phyloP scores from a whole-genome alignment of 176 grass and related monocot species.

The Zizania latifolia region DNA sequence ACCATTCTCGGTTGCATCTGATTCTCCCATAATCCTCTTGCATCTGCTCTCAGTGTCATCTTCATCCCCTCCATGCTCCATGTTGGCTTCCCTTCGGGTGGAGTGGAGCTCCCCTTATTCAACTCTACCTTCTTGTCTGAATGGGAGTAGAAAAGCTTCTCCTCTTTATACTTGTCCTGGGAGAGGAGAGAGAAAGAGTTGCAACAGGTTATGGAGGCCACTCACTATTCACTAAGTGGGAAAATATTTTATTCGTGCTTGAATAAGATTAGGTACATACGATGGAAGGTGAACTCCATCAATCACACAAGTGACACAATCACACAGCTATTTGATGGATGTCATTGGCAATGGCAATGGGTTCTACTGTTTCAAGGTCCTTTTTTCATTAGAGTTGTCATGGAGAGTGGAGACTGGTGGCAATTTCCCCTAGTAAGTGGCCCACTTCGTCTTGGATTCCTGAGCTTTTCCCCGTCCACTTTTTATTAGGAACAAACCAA shows the following conservation, averaged over 20 bases:
- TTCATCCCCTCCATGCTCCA: constrained; percentile 35
- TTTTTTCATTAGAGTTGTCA: constrained; percentile 20
- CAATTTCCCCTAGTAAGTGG: constrained; percentile 20
- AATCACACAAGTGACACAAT: constrained; percentile 19
- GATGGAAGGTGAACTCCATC: constrained; percentile 23
- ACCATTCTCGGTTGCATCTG: constrained; percentile 34
- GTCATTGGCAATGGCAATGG: background rate
- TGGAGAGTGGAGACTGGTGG: constrained; percentile 8
- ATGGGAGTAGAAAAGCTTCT: background rate
- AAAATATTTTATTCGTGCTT: constrained; percentile 1
- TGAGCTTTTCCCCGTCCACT: background rate
- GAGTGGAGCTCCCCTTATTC: constrained; percentile 24
- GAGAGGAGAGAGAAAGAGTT: background rate
- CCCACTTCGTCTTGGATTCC: constrained; percentile 35
- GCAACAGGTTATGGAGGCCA: constrained; percentile 18
- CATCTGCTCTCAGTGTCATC: constrained; percentile 5
- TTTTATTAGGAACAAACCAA: constrained; percentile 4
- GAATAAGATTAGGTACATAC: constrained; percentile 22
- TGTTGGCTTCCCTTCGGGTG: background rate
- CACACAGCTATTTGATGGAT: constrained; percentile 1
- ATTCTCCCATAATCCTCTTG: constrained; percentile 21
- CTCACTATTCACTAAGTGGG: constrained; percentile 14
- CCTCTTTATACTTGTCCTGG: constrained; percentile 23
- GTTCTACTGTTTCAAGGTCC: constrained; percentile 2
- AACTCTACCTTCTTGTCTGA: constrained; percentile 20